Evolutionary conservation across 139 green algal genomes (phyloP), one percentile per base, ranked within the genome.

Genomic region (Pedinophyceae sp.): DNA sequence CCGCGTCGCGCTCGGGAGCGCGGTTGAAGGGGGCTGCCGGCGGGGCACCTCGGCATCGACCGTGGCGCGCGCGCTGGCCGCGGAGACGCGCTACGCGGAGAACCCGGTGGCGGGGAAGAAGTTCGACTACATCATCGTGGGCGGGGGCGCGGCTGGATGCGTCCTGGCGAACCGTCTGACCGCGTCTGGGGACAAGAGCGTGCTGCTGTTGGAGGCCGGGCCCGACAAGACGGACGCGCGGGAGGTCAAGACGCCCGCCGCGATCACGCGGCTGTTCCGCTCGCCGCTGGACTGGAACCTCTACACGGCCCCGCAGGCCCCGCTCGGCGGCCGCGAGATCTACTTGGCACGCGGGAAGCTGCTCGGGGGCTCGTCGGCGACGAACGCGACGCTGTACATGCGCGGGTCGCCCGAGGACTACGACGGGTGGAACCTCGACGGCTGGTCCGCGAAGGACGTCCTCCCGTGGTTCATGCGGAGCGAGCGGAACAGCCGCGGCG

Each of bases 91-190:
- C n/a, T n/a, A n/a, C n/a, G n/a, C n/a, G n/a, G n/a, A n/a, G n/a
- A 43, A 43, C 34, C 34, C 34, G 10, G 34, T 43, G 34, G 13
- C 7, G 34, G 34, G 34, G 10, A 43, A 43, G 34, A 76, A 77
- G 45, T 95, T 79, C 51, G 86, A 95, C 57, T 93, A 89, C 73
- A 85, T 95, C 25, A 72, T 95, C 34, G 84, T 95, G 0, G 87
- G 87, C 6, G 87, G 87, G 25, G 87, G 87, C 20, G 72, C 83
- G 17, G 81, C 87, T 18, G 84, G 81, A 2, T 94, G 84, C 60
- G 72, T 94, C 19, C 69, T 95, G 27, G 87, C 86, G 10, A 90
- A 91, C 64, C 63, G 79, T n/a, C 74, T 94, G 25, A 78, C 76
- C 10, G 80, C 70, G 6, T 75, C 87, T 53, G 68, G 64, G 27